Evolutionary conservation across 345 rosid species (phyloP), one percentile per base, ranked within the genome.

Genomic region (Pugionium cornutum): DNA sequence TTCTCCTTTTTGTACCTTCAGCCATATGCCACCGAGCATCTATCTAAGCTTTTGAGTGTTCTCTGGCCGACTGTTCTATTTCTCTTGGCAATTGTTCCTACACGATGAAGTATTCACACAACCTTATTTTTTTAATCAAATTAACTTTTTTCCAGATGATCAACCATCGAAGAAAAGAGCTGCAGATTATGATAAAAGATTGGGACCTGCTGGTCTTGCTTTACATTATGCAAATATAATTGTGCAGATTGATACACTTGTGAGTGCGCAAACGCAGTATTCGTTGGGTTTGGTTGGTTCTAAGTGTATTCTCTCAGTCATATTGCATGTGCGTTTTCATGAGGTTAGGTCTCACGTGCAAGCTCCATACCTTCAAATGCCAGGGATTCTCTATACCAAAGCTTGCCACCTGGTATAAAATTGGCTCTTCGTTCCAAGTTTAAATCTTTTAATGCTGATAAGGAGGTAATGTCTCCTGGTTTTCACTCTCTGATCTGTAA

Each of bases 191-290:
- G 72, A 73, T 64, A 81, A 75, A 73, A 84, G 76, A 76, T 68
- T 92, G 74, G 98, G 98, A 63, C 69, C 79, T 63, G 86, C 89
- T 69, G 96, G 94, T 65, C 98, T 89, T 68, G 91, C 94, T 7
- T 72, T 89, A 74, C 96, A 92, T 59, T 89, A 89, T 68, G 98
- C 98, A 49, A 86, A 83, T 59, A 68, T 89, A 30, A 75, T 92
- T 64, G 53, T 76, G 70, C 98, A 82, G 81, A 84, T 92, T 55
- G 98, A 92, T 69, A 80, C 78, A 63, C 82, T 87, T 48, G 98
- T 92, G 72, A 82, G 95, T 79, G 53, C 63, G 56, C 67, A 33
- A 45, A 39, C 5, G 31, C 68, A 67, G 11, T 61, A 9, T 58
- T 66, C 61, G 45, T 66, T 61, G 51, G 43, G 62, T 44, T 60